Percentiles rank a stretch among this genome's conserved stretches.
phyloP scores from a whole-genome alignment of 768 basidiomycete species.

The Pulveroboletus sp. region DNA sequence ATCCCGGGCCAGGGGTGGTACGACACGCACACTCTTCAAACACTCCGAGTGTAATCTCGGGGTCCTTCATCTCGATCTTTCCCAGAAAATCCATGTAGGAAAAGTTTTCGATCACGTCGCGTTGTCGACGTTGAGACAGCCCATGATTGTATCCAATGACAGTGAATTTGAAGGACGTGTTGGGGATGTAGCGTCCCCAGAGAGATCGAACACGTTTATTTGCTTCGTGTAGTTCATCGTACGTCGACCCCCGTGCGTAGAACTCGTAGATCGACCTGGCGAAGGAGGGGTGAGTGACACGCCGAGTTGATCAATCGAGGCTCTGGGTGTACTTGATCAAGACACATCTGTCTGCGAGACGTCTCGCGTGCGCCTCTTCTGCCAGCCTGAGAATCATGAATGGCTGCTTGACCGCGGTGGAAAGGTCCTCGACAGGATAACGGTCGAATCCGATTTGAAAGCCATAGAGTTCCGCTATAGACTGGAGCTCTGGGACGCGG shows the following conservation, averaged over 20 bases:
- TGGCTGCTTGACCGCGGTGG: slow-evolving; percentile 51
- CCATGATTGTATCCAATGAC: slow-evolving; percentile 75
- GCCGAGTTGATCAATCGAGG: neutral
- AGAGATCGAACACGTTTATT: slow-evolving; percentile 42
- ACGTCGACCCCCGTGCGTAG: slow-evolving; percentile 67
- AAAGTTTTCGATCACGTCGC: slow-evolving; percentile 73
- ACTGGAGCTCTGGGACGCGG: slow-evolving; percentile 77
- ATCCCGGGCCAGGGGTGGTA: neutral
- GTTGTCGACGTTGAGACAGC: slow-evolving; percentile 65
- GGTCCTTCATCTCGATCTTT: slow-evolving; percentile 75
- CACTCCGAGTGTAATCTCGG: slow-evolving; percentile 68
- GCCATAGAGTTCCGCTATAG: slow-evolving; percentile 70
- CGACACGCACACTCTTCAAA: slow-evolving; percentile 81
- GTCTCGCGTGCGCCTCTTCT: slow-evolving; percentile 66
- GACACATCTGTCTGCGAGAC: slow-evolving; percentile 77
- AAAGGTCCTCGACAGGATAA: slow-evolving; percentile 44
- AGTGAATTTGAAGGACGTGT: slow-evolving; percentile 80
- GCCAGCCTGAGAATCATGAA: slow-evolving; percentile 73
- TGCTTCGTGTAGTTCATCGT: slow-evolving; percentile 64
- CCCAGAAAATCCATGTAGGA: slow-evolving; percentile 82
- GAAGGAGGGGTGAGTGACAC: neutral
- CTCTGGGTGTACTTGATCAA: slow-evolving; percentile 65
- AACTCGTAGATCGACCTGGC: slow-evolving; percentile 74
- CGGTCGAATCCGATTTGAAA: slow-evolving; percentile 52
- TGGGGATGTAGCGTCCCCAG: slow-evolving; percentile 58